Conservation (phyloP, 2,329 filamentous ascomycete genomes). For the Lachnellula willkommii region DNA sequence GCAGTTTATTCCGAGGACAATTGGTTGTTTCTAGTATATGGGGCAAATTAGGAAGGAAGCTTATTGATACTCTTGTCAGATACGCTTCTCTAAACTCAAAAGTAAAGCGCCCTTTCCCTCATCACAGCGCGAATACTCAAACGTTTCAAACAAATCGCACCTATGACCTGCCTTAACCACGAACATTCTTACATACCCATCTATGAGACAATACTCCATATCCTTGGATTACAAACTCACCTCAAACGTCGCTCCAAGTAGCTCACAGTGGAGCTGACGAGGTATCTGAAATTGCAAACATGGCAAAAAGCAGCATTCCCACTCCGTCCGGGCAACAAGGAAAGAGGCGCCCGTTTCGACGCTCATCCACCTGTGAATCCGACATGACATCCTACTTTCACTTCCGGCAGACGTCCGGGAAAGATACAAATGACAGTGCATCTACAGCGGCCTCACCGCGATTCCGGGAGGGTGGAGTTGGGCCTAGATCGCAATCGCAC, state of each 20-base stretch:
- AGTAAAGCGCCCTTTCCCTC: background rate
- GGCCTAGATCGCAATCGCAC: background rate
- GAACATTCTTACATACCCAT: background rate
- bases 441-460: background rate
- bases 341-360: background rate
- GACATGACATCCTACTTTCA: constrained; percentile 1
- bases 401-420: background rate
- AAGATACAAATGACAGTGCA: background rate
- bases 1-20: no score
- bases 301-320: constrained; percentile 6
- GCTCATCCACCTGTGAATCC: background rate
- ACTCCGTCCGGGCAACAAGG: background rate
- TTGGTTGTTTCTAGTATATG: no score
- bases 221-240: constrained; percentile 11
- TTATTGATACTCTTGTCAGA: background rate
- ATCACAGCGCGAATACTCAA: background rate
- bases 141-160: background rate
- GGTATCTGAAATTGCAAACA: background rate
- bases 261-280: constrained; percentile 4
- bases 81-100: background rate
- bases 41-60: background rate
- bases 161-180: background rate
- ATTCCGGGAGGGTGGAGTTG: background rate
- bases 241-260: constrained; percentile 10
- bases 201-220: constrained; percentile 15